Percentiles rank a stretch among this genome's conserved stretches.
These are phyloP conservation scores for Populus hybrid DNA, from an alignment of 441 rosid genomes.

Conservation along the genomic window DNA sequence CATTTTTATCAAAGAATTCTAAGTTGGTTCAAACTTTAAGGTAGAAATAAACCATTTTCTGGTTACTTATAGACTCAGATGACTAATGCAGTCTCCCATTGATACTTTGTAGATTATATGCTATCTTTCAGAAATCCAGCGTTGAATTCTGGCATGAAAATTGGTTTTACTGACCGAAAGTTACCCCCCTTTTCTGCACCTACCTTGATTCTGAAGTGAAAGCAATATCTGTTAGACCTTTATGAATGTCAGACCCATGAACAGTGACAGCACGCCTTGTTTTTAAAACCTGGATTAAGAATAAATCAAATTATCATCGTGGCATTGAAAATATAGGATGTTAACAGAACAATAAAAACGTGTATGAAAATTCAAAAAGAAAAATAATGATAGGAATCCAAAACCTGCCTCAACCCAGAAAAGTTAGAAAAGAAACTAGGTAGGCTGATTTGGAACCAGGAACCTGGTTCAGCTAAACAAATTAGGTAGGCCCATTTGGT, in stretches of 20 bases:
- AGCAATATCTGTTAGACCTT: conserved; percentile 72
- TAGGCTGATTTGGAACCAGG: background rate
- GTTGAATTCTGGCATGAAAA: background rate
- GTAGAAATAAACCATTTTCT: background rate
- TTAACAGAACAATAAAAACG: background rate
- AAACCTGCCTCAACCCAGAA: background rate
- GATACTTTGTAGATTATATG: background rate
- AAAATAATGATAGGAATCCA: background rate
- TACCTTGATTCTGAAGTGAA: conserved; percentile 61
- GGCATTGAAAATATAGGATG: background rate
- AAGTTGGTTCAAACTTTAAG: background rate
- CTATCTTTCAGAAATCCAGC: background rate
- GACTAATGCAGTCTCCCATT: background rate
- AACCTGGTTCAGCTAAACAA: too few relatives aligned
- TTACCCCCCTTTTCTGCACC: conserved; percentile 10
- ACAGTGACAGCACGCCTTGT: conserved; percentile 46
- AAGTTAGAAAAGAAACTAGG: background rate
- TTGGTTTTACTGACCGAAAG: background rate
- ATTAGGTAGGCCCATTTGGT: too few relatives aligned
- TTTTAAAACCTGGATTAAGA: conserved; percentile 55
- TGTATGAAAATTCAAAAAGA: background rate
- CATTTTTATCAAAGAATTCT: background rate
- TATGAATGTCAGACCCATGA: conserved; percentile 44
- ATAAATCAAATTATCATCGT: conserved; percentile 4
- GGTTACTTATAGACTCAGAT: background rate